Base-by-base conservation (phyloP, 208 protist species). In the Trypanosoma cruzi region DNA sequence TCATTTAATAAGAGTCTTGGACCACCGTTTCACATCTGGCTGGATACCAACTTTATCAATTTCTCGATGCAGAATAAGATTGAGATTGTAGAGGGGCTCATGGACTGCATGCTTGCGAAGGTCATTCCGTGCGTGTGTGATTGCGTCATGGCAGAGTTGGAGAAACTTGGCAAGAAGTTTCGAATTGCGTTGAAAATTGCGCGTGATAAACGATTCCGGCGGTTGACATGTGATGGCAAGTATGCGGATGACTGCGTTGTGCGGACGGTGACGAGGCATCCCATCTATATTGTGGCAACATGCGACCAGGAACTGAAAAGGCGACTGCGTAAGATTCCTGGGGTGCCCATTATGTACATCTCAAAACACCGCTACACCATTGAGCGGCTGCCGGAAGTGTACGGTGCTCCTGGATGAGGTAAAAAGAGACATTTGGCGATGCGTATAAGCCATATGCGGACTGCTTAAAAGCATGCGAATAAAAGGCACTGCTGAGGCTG, bases 11-110 rank as follows among this genome's bases (percentile, higher is more conserved):
- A 79, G 42, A 84, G 93, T 36, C 92, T 99, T 6, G 98, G 98
- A 7, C 99, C 99, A 20, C 99, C 99, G 53, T 99, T 99, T 84
- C 94, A 97, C 74, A 89, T 99, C 20, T 93, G 99, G 77, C 78
- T 99, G 13, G 99, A 99, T 77, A 99, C 99, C 2, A 99, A 99
- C 93, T 99, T 99, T 78, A 99, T 99, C 77, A 99, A 99, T 86
- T 99, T 99, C 75, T 98, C 98, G n/a, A 99, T 99, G 80, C 96
- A 99, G 70, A 99, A 99, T 84, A 99, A 99, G 78, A 95, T 99
- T 26, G 99, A 99, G 69, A 97, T 99, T 60, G 88, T 99, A 26
- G 85, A 99, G 55, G 88, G 88, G 1, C 81, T 98, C 26, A 99
- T 99, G 98, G 98, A 99, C 81, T 99, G 98, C 81, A 84, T 99